Base-by-base conservation (phyloP, 495 filamentous ascomycete species). In the Astrothelium subdiscretum region DNA sequence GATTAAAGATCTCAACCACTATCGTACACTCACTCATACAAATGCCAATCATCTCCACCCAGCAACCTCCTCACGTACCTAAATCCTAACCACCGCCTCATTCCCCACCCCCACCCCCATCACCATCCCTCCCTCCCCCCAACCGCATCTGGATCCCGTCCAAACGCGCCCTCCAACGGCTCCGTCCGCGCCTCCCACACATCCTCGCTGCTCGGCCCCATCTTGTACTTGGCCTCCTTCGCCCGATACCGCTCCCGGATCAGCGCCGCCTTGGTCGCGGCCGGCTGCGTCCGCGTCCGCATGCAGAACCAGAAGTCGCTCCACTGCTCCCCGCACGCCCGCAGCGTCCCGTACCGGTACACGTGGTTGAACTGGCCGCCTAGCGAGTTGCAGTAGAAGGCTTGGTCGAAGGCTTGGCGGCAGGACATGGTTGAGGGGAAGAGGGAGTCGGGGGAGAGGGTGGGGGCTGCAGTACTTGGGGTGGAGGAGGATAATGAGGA, bases 291-390 rank as follows among this genome's bases (percentile, higher is more conserved):
- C 75, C 83, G 81, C n/a, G 85, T 85, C 61, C 87, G 85, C 90
- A 98, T 95, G 78, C 94, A 98, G 75, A 96, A 88, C 85, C 92
- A 90, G 77, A 94, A 97, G 72, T 92, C 87, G 66, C 84, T 79
- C 89, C 91, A 95, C 51, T 88, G 85, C 66, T 92, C 85, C 31
- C 76, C 76, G 78, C 94, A 98, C 11, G 81, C 77, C 2, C 85
- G 82, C 54, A 94, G 65, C 43, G 71, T 73, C 61, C 94, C 94
- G 72, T 89, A 85, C 43, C 94, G 88, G 80, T 98, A 98, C 8
- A 97, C 78, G 65, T 86, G 83, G 65, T 85, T 80, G 76, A 92
- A 94, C 71, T 96, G 90, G 0, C 92, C 89, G 27, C 91, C 94
- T 2, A 95, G 80, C 0, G 90, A 92, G 69, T 94, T 88, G 81